A percentile compares a stretch with the other conserved stretches of the same genome.
These are phyloP conservation scores for Agrocybe praecox DNA, from an alignment of 768 basidiomycete genomes.

Conservation along the genomic window DNA sequence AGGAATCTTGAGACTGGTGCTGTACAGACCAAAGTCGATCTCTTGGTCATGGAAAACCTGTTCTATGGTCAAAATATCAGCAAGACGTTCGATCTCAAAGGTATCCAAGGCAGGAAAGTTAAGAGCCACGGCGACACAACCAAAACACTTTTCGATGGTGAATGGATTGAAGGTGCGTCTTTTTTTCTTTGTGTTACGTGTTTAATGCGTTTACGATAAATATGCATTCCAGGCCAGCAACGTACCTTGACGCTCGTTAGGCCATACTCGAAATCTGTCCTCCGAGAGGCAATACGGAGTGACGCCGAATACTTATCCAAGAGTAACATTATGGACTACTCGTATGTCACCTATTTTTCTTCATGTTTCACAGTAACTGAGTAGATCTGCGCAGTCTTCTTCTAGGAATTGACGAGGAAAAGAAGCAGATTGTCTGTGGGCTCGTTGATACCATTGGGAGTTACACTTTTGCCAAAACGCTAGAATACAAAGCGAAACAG, in stretches of 20 bases:
- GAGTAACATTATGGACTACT: constrained; percentile 89
- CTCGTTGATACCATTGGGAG: constrained; percentile 88
- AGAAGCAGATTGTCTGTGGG: constrained; percentile 72
- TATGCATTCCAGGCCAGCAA: constrained; percentile 54
- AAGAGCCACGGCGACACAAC: constrained; percentile 48
- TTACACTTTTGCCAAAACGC: constrained; percentile 83
- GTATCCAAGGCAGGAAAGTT: constrained; percentile 77
- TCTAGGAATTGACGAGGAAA: constrained; percentile 69
- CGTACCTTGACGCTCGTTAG: constrained; percentile 63
- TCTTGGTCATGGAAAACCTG: constrained; percentile 86
- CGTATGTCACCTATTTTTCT: constrained; percentile 43
- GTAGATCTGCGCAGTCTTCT: constrained; percentile 50
- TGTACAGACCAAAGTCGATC: constrained; percentile 68
- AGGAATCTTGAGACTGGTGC: constrained; percentile 70
- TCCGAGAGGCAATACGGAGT: constrained; percentile 65
- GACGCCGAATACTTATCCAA: constrained; percentile 76
- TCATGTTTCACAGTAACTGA: not conserved
- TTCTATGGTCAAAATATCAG: constrained; percentile 70
- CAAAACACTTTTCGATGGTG: constrained; percentile 76
- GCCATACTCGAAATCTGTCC: constrained; percentile 72
- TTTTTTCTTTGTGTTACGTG: not conserved
- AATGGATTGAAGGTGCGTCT: constrained; percentile 77
- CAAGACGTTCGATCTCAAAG: constrained; percentile 83
- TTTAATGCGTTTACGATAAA: not conserved
- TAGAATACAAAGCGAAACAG: constrained; percentile 87